Base-by-base conservation (phyloP, 768 basidiomycete species). In the Tylopilus plumbeoviolaceoides region DNA sequence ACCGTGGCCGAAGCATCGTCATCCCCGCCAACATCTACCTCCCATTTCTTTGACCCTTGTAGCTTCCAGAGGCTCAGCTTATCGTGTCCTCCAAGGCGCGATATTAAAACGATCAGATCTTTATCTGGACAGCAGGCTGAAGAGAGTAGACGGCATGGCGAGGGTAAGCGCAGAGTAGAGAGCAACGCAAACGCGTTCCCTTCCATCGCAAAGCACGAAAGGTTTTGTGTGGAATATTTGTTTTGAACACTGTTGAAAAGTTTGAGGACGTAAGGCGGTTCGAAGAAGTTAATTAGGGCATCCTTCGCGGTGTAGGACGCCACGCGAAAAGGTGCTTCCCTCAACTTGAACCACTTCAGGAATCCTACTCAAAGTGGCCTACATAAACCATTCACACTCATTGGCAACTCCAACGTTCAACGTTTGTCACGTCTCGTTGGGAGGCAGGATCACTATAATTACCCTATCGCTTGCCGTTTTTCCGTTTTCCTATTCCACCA, bases 101-200 rank as follows among this genome's bases (percentile, higher is more conserved):
- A 83, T 46, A 91, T 72, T 8, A 90, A 71, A 25, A 84, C 73
- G 5, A 91, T 70, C 39, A 91, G 73, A 68, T 92, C 90, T 67
- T 91, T 92, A 72, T 91, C 90, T 9, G 89, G 89, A 66, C 90
- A 90, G 61, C 89, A 91, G 44, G 89, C 81, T 20, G 83, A 78
- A 10, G 73, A 52, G 23, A 87, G 69, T 28, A 91, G 60, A 38
- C 84, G 81, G 50, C 79, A 80, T 28, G 79, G 72, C 7, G 79
- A 72, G 7, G 84, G 79, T 12, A 89, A 69, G 40, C 75, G 76
- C 28, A 87, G 65, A 30, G 73, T 75, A 21, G 82, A 80, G 49
- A 90, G 73, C 28, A 81, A 62, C 40, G 68, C 71, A 61, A 86
- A 86, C 2, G 80, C 74, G 48, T 75, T 77, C 38, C 63, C 54